A percentile compares a stretch with the other conserved stretches of the same genome.
Evolutionary conservation across 495 filamentous ascomycete genomes (phyloP).

Genomic region (Aspergillus diversus): DNA sequence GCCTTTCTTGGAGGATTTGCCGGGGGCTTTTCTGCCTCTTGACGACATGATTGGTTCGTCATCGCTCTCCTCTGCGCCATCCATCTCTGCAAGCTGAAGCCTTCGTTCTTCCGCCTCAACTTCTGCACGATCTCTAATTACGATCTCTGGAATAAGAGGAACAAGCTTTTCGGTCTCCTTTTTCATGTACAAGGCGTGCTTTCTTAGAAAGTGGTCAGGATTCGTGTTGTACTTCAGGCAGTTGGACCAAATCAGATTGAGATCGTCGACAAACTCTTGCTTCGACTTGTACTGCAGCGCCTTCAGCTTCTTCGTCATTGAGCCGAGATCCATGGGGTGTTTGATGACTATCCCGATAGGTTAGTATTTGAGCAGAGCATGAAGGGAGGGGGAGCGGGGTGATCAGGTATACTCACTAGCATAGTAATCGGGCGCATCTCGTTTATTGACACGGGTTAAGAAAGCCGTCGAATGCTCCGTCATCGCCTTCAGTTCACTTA

Average conservation of each 20-base stretch:
- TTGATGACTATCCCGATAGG: constrained; percentile 72
- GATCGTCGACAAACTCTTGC: constrained; percentile 88
- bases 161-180: constrained; percentile 96
- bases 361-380: constrained; percentile 25
- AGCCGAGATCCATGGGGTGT: constrained; percentile 96
- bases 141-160: constrained; percentile 90
- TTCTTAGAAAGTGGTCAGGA: constrained; percentile 81
- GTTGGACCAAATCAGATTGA: constrained; percentile 95
- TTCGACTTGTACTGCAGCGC: constrained; percentile 86
- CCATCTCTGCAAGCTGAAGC: constrained; percentile 73
- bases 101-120: constrained; percentile 95
- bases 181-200: constrained; percentile 93
- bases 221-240: constrained; percentile 95
- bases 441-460: constrained; percentile 88
- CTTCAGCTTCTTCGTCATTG: constrained; percentile 98
- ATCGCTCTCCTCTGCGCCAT: constrained; percentile 87
- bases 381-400: background rate
- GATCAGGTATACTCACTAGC: constrained; percentile 59
- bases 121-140: constrained; percentile 86
- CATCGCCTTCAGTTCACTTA: constrained; percentile 93
- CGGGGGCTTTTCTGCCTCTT: constrained; percentile 85
- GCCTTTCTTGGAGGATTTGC: constrained; percentile 78
- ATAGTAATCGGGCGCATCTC: constrained; percentile 95
- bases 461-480: constrained; percentile 96
- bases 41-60: constrained; percentile 99